phyloP scores from a whole-genome alignment of 2,329 filamentous ascomycete species.

The Fragosphaeria purpurea region DNA sequence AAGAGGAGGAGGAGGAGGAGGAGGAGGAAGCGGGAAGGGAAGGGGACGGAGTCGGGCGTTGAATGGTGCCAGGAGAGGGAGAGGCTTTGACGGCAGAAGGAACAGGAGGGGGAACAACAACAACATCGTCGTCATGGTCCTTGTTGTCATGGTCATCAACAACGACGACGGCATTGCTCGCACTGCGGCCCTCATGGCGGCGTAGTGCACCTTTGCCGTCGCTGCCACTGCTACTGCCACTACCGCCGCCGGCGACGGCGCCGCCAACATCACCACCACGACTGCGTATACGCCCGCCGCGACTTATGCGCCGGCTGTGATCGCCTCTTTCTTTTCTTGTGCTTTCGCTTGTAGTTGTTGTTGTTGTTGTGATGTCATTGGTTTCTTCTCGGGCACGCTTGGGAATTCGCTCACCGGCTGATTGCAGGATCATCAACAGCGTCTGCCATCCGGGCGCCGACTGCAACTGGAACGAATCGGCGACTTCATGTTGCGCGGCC shows the following conservation, averaged over 20 bases:
- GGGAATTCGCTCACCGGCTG: constrained; percentile 91
- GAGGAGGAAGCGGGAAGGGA: constrained; percentile 12
- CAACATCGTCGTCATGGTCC: not conserved
- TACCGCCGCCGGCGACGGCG: not conserved
- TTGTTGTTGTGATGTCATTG: constrained; percentile 10
- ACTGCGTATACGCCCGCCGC: not conserved
- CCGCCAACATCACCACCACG: not conserved
- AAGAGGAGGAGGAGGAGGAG: constrained; percentile 12
- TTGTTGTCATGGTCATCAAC: not conserved
- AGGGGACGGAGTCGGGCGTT: not conserved
- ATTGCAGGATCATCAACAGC: constrained; percentile 83
- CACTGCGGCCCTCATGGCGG: not conserved
- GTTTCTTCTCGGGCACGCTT: constrained; percentile 48
- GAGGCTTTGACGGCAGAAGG: not conserved
- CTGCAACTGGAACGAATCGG: constrained; percentile 72
- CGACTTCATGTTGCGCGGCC: constrained; percentile 69
- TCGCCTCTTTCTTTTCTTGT: no score
- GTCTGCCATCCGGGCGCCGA: constrained; percentile 90
- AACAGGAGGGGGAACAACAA: not conserved
- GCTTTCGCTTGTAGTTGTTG: no score
- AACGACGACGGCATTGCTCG: not conserved
- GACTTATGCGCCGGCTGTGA: no score
- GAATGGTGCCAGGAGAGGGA: not conserved
- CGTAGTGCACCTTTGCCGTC: not conserved
- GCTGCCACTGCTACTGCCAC: not conserved